Conservation (phyloP, 2,329 filamentous ascomycete genomes). For the Xylaria sp. region DNA sequence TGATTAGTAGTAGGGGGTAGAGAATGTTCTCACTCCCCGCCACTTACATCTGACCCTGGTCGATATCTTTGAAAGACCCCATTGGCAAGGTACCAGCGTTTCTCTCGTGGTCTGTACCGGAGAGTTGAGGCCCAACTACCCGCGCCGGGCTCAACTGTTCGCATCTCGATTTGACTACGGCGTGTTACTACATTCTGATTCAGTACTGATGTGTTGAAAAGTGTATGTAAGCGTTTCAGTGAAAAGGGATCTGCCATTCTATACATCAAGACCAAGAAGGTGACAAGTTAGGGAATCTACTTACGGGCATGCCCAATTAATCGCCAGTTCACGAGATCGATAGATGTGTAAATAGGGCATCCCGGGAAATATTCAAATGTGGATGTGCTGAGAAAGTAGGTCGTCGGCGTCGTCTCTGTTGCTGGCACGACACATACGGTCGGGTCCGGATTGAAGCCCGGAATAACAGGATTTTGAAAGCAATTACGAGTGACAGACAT, state of each 20-base stretch:
- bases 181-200: constrained; percentile 49
- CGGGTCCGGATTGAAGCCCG: constrained; percentile 72
- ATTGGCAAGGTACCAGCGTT: constrained; percentile 59
- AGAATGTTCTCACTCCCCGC: neutral
- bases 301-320: constrained; percentile 63
- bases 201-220: neutral
- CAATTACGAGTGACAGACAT: constrained; percentile 28
- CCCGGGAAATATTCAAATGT: constrained; percentile 72
- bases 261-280: neutral
- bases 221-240: neutral
- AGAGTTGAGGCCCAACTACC: constrained; percentile 62
- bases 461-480: constrained; percentile 65
- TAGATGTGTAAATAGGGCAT: constrained; percentile 69
- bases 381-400: constrained; percentile 69
- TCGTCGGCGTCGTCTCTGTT: constrained; percentile 45
- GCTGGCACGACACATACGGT: constrained; percentile 56
- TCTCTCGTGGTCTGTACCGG: constrained; percentile 54
- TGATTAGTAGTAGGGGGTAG: neutral
- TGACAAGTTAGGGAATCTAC: neutral
- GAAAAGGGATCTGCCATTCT: neutral
- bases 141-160: constrained; percentile 62
- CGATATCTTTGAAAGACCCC: constrained; percentile 58
- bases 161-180: constrained; percentile 62
- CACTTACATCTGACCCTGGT: constrained; percentile 49
- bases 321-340: constrained; percentile 62